phyloP scores from a whole-genome alignment of 345 rosid species.

The Melaleuca quinquenervia region DNA sequence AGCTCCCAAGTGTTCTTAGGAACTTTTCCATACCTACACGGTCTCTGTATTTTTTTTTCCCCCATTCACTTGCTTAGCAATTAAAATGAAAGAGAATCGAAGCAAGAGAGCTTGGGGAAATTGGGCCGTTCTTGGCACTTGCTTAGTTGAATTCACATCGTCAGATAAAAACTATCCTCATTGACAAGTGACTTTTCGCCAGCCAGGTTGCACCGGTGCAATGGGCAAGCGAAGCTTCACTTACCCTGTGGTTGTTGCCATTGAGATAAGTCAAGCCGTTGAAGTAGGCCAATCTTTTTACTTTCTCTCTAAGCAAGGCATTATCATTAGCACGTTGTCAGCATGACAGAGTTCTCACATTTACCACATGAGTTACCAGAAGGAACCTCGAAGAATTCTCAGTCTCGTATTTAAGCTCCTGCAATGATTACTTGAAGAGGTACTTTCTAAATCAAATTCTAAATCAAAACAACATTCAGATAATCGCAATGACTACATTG shows the following conservation, averaged over 20 bases:
- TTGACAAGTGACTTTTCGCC: neutral
- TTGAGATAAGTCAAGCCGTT: neutral
- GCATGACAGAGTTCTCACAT: neutral
- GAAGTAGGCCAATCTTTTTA: neutral
- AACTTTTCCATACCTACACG: neutral
- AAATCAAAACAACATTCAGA: neutral
- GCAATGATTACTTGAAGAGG: neutral
- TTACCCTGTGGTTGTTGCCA: neutral
- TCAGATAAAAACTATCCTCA: neutral
- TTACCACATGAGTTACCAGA: neutral
- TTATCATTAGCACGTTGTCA: neutral
- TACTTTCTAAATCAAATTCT: neutral
- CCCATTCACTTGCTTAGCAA: neutral
- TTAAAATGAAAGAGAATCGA: neutral
- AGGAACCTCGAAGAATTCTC: neutral
- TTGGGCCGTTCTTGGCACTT: neutral
- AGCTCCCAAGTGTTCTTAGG: neutral
- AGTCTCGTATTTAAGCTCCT: neutral
- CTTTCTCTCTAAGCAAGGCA: neutral
- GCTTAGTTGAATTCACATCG: neutral
- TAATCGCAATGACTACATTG: neutral
- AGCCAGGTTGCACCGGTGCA: neutral
- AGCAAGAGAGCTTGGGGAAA: neutral
- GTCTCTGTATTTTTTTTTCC: neutral
- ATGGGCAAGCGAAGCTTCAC: neutral